Base-by-base conservation (phyloP, 108 stramenopile genomes). In the Skeletonema tropicum region DNA sequence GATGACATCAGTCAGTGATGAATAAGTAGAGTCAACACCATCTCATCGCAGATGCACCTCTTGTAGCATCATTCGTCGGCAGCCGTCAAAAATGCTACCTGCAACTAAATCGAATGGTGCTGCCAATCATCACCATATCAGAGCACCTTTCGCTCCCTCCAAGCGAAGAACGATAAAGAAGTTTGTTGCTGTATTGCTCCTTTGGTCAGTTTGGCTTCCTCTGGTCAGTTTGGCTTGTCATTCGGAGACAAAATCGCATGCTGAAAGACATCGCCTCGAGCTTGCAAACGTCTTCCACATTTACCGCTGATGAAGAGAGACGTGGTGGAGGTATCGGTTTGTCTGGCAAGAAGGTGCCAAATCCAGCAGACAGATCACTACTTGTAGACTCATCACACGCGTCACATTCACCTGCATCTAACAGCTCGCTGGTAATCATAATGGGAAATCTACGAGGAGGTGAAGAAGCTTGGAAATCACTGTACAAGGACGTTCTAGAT, bases 361-460 rank as follows among this genome's bases (percentile, higher is more conserved):
- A 17, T 12, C 48, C 48, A 49, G 48, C 48, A 49, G 39, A 41
- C 39, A 41, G 0, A 35, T 35, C 35, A 35, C 6, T 3, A 3
- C 3, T 6, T 6, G 35, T 12, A 41, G 39, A 41, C 12, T 10
- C 39, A 41, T 13, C 39, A 41, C 39, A 41, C 10, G 39, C 12
- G 12, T 41, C 39, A 41, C 10, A 10, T 12, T 12, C 48, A 7
- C 48, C 7, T 5, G 15, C 30, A 30, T 19, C 66, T 2, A 77
- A 64, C 31, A 68, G 62, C 5, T 75, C 82, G 4, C 31, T 86
- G 48, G 80, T 86, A 0, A 66, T 86, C 29, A 25, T 86, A 13
- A 74, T 80, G 31, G 85, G 85, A 8, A 80, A 66, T 68, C 55
- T 86, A n/a, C 74, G 85, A 21, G 70, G 82, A 38, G 85, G 85